Evolutionary conservation across 1,284 basidiomycete genomes (phyloP), one percentile per base, ranked within the genome.

Genomic region (Boletus mariae): DNA sequence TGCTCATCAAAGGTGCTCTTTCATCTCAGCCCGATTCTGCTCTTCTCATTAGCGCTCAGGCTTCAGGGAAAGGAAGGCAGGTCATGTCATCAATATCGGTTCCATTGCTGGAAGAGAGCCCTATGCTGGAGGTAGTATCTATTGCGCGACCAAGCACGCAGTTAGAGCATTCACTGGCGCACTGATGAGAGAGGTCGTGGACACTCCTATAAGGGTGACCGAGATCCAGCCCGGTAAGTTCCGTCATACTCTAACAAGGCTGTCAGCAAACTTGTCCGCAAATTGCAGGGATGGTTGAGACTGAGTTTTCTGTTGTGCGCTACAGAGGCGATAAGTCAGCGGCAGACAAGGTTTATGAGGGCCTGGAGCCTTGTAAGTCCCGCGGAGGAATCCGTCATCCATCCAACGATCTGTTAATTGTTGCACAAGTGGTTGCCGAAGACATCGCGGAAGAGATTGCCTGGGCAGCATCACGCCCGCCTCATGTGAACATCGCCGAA

Each of bases 391-490:
- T 17, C 9, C 4, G 15, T 8, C 42, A 23, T 46, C 51, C 52
- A 48, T 40, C 43, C 45, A 51, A 66, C 49, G 11, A n/a, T 42
- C 11, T 45, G 23, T 52, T 70, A 15, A 67, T 49, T 4, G 41
- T 50, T 43, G 31, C 29, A 15, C 63, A 70, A 85, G 89, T 94
- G 66, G 80, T 82, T 3, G 87, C 87, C 9, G 78, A 86, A 54
- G 93, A 96, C 67, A 88, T 96, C 50, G 96, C 96, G 1, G 95
- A 99, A 71, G 94, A 99, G 72, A 96, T 99, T 64, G 94, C 98
- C 11, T 99, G 94, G 94, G 85, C 87, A 17, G 94, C 95, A 17
- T 80, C 87, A 12, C 85, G 94, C 31, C 92, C 92, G 20, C 78
- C 88, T 28, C 92, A 94, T 64, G 89, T 94, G 47, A 92, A 94